Percentiles rank a stretch among this genome's conserved stretches.
Conservation (phyloP, 1,139 yeast species). For the Kurtzmaniella quercitrusa region DNA sequence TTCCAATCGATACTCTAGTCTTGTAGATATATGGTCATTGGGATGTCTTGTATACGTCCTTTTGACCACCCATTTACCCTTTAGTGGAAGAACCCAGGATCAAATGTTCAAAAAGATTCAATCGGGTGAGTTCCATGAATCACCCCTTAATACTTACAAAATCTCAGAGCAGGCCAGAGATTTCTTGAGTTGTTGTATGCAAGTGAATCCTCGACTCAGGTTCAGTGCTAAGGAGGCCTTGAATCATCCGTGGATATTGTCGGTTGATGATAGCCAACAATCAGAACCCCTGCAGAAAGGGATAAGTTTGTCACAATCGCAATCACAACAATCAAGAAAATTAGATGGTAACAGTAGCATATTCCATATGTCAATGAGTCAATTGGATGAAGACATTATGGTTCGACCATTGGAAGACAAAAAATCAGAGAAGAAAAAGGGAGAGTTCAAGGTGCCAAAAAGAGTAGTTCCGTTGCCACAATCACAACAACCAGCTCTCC, state of each 20-base stretch:
- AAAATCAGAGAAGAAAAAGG: conserved; percentile 17
- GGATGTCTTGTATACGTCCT: conserved; percentile 88
- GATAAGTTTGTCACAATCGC: conserved; percentile 65
- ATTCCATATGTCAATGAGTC: conserved; percentile 30
- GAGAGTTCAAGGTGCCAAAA: conserved; percentile 41
- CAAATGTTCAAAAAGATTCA: conserved; percentile 73
- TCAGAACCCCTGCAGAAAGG: conserved; percentile 23
- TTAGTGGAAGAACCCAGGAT: conserved; percentile 88
- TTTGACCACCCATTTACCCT: conserved; percentile 87
- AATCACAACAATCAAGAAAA: conserved; percentile 58
- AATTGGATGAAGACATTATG: conserved; percentile 43
- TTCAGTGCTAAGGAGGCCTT: conserved; percentile 72
- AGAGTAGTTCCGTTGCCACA: conserved; percentile 41
- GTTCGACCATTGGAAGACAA: conserved; percentile 38
- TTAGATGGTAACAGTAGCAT: conserved; percentile 44
- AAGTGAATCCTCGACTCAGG: conserved; percentile 69
- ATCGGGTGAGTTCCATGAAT: conserved; percentile 74
- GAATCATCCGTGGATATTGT: conserved; percentile 59
- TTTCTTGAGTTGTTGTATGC: conserved; percentile 63
- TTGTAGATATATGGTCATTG: conserved; percentile 92
- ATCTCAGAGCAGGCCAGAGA: conserved; percentile 63
- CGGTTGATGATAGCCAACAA: conserved; percentile 13
- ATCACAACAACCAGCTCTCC: conserved; percentile 26
- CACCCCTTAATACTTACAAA: conserved; percentile 66
- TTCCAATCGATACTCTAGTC: conserved; percentile 61